Percentiles rank a stretch among this genome's conserved stretches.
Conservation (phyloP, 371 early-diverging fungal genomes). For the Apophysomyces ossiformis region DNA sequence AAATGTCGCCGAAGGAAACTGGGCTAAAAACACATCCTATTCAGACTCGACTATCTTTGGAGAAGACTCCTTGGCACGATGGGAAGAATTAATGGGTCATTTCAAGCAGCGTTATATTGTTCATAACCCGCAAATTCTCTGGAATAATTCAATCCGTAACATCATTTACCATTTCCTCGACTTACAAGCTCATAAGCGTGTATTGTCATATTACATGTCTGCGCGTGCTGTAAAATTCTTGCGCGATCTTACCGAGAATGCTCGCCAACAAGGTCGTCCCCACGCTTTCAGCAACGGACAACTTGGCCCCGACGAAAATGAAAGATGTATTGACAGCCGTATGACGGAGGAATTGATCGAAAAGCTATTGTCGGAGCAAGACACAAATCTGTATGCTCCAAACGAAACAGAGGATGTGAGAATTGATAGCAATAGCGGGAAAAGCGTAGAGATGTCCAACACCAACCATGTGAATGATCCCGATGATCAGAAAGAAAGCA, state of each 20-base stretch:
- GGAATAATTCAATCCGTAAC: constrained; percentile 58
- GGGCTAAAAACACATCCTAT: constrained; percentile 15
- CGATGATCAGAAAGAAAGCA: constrained; percentile 42
- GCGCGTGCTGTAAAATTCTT: constrained; percentile 54
- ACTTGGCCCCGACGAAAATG: constrained; percentile 30
- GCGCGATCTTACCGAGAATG: constrained; percentile 45
- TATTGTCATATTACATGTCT: constrained; percentile 53
- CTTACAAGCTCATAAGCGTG: constrained; percentile 49
- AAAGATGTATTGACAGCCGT: constrained; percentile 37
- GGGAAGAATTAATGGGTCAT: constrained; percentile 52
- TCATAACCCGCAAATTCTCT: constrained; percentile 57
- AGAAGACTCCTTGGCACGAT: constrained; percentile 34
- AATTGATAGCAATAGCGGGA: constrained; percentile 2
- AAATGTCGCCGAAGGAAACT: constrained; percentile 13
- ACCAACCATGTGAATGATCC: constrained; percentile 60
- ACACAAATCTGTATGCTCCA: constrained; percentile 50
- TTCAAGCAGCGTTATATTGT: constrained; percentile 55
- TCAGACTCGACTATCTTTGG: constrained; percentile 41
- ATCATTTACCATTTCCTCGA: constrained; percentile 53
- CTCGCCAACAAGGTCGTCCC: constrained; percentile 29
- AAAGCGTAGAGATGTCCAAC: constrained; percentile 24
- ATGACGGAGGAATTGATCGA: constrained; percentile 60
- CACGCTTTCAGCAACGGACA: constrained; percentile 19
- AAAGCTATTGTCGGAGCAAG: constrained; percentile 53
- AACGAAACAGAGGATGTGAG: constrained; percentile 55